Conservation (phyloP, 2,329 filamentous ascomycete species). For the Ambrosiella cleistominuta region DNA sequence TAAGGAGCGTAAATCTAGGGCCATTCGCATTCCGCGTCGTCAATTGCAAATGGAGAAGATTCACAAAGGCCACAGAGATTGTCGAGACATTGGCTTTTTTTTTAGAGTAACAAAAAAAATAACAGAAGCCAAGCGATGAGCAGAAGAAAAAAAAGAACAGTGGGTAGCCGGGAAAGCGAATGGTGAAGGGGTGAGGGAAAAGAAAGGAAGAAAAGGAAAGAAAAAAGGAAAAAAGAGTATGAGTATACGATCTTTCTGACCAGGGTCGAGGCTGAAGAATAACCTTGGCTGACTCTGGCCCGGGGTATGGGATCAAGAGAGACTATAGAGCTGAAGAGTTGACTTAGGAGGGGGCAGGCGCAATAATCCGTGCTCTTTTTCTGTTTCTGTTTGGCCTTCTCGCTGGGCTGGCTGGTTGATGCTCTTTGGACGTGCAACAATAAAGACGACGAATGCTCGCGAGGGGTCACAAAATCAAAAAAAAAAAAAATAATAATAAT, state of each 20-base stretch:
- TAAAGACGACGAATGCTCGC: too few species aligned
- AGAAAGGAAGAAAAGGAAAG: neutral
- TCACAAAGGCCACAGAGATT: neutral
- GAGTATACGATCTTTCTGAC: neutral
- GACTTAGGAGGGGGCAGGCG: neutral
- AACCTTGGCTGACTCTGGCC: neutral
- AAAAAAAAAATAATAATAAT: neutral
- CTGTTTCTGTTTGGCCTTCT: too few species aligned
- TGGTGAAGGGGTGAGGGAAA: neutral
- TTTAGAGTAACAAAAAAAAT: slow-evolving; percentile 1
- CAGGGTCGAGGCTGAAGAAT: slow-evolving; percentile 1
- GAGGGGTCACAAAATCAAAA: too few species aligned
- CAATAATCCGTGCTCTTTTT: neutral
- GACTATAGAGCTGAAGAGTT: neutral
- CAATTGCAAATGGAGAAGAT: neutral
- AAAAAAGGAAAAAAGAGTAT: neutral
- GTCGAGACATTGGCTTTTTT: neutral
- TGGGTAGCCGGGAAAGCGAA: neutral
- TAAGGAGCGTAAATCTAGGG: neutral
- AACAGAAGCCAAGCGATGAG: neutral
- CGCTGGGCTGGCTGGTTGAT: too few species aligned
- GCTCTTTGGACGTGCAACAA: too few species aligned
- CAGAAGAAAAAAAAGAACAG: neutral
- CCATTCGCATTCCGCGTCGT: slow-evolving; percentile 1
- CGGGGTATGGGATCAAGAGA: neutral